Base-by-base conservation (phyloP, 129 eudicot species). In the Flaveria ramosissima region DNA sequence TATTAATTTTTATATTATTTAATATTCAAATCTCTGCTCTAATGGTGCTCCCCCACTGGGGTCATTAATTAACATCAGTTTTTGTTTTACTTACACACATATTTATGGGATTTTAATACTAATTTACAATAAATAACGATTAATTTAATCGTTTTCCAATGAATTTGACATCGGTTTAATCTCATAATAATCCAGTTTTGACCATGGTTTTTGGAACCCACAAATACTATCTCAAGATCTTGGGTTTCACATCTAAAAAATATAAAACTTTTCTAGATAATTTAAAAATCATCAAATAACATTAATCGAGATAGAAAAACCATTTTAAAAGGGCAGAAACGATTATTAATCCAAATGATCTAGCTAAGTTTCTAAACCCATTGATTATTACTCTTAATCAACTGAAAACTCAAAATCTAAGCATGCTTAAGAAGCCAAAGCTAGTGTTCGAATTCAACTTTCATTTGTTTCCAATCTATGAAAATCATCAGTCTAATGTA, bases 31-130 rank as follows among this genome's bases (percentile, higher is more conserved):
- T n/a, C 19, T 74, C 24, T 69, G 82, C 82, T 78, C 77, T 74
- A 74, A 68, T 80, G 84, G 84, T 80, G 84, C 76, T 80, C 74
- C 84, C 84, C 84, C 84, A 80, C 80, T 74, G 80, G 84, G 75
- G 80, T 80, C 84, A 74, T 67, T 80, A 80, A 80, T 74, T 67
- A 74, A 80, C 76, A 55, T 75, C 8, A 43, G 20, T 68, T 47
- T 72, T 72, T 80, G 83, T 80, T 74, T 74, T 74, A 78, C 39
- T 79, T 60, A 67, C 80, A 74, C 84, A 19, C 80, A 67, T 80
- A 80, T 80, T 80, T 74, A 80, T 68, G 75, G 14, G 32, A 67
- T 74, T 80, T 19, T 74, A 78, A 30, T 71, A 24, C 42, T 59
- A 57, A 8, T 47, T 78, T 67, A 80, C 43, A 27, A 45, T 26